Evolutionary conservation across 2,329 filamentous ascomycete species (phyloP), one percentile per base, ranked within the genome.

Genomic region (Colletotrichum sp.): DNA sequence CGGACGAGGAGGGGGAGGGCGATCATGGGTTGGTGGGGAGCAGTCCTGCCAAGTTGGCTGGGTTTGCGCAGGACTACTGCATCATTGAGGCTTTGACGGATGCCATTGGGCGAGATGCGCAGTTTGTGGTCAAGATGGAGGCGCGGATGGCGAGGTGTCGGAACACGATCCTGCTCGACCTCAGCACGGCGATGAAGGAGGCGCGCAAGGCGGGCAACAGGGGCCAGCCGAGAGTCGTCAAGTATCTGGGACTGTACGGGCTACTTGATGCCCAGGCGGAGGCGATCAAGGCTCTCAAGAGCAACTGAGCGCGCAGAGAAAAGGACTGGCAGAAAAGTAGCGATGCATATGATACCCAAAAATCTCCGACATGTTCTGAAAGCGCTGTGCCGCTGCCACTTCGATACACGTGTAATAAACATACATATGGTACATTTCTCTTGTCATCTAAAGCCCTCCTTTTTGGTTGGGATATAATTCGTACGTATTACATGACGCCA

Each of bases 121-220:
- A 88, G 0, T 89, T 90, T 71, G 87, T 90, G 16, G 83, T 86
- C 74, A 91, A 90, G 78, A 84, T 86, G 77, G 88, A 89, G 67
- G 89, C 91, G 70, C 86, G 90, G 48, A 83, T 92, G 71, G 81
- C 81, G 4, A 85, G 87, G 68, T 92, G 91, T 77, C 86, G 89
- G 67, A 91, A 89, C 77, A 92, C 90, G 0, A 84, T 92, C 27
- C 80, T 92, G 10, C 82, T 92, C 6, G 91, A 92, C 66, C 81
- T 92, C 22, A 86, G 86, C 58, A 87, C 89, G 27, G 90, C 90
- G 2, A 78, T 87, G 28, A 86, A 84, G 67, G 86, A 88, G 74
- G 84, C 86, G 5, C 84, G 83, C 52, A 87, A 85, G 70, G 86
- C 87, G 0, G 88, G 88, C 0, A 58, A 78, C 0, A 83, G 81